Evolutionary conservation across 306 rosid species (phyloP).

Genomic region (Rosa chinensis): DNA sequence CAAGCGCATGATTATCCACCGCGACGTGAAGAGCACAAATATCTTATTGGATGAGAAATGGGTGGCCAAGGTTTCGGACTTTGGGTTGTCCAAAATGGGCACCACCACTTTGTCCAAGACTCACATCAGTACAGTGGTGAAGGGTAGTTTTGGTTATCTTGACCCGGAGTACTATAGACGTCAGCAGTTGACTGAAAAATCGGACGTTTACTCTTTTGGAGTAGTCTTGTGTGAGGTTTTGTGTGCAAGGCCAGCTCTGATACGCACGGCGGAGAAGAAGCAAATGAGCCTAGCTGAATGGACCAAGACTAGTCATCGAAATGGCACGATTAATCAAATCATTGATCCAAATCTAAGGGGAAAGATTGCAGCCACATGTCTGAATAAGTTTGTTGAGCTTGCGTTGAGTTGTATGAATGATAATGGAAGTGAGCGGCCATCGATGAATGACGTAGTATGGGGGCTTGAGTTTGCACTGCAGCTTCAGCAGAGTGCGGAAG

Average conservation of each 20-base stretch:
- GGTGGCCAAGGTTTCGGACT: constrained; percentile 27
- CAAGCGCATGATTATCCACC: constrained; percentile 19
- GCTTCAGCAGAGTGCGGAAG: constrained; percentile 34
- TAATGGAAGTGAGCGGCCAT: constrained; percentile 40
- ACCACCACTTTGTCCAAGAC: neutral
- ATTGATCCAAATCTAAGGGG: constrained; percentile 39
- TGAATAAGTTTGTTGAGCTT: constrained; percentile 37
- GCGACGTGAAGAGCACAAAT: constrained; percentile 23
- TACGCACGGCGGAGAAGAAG: neutral
- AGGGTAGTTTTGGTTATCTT: constrained; percentile 27
- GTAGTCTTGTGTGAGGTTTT: constrained; percentile 21
- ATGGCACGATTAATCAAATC: constrained; percentile 26
- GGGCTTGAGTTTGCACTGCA: constrained; percentile 39
- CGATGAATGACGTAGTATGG: constrained; percentile 50
- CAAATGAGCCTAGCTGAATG: constrained; percentile 39
- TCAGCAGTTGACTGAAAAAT: constrained; percentile 20
- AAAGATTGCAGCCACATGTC: constrained; percentile 28
- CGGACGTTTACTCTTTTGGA: constrained; percentile 30
- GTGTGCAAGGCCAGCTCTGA: constrained; percentile 19
- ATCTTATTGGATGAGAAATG: constrained; percentile 25
- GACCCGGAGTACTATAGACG: constrained; percentile 23
- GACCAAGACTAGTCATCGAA: constrained; percentile 30
- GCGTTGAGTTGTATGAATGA: constrained; percentile 49
- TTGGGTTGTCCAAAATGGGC: constrained; percentile 15
- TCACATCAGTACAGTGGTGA: constrained; percentile 9